These are phyloP conservation scores for Quercus engelmannii DNA, from an alignment of 306 rosid species.

Conservation along the genomic window DNA sequence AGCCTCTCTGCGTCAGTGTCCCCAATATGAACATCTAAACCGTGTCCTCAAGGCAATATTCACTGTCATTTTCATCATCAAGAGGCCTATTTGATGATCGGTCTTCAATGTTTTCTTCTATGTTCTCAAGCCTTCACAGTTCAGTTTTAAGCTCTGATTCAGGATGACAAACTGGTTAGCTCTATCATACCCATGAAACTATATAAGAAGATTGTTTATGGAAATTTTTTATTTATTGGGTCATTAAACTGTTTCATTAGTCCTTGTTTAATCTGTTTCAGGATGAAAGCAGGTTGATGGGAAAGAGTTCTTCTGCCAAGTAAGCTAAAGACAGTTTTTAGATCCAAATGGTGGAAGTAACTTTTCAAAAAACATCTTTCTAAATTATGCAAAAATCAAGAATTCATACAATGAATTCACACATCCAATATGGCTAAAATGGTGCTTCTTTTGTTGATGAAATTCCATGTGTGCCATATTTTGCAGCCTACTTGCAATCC, in stretches of 20 bases:
- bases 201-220: conserved; percentile 9
- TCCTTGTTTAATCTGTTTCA: conserved; percentile 25
- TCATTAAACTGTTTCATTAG: neutral
- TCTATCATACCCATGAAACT: neutral
- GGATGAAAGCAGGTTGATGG: conserved; percentile 87
- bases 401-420: neutral
- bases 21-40: conserved; percentile 71
- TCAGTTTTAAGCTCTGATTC: conserved; percentile 46
- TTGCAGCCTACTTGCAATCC: neutral
- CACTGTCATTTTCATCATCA: conserved; percentile 63
- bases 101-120: conserved; percentile 43
- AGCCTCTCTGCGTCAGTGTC: conserved; percentile 60
- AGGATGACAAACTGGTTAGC: conserved; percentile 58
- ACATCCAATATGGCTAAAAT: neutral
- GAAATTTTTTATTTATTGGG: neutral
- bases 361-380: too few species aligned
- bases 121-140: conserved; percentile 31
- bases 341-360: too few species aligned
- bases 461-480: neutral
- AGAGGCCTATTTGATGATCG: conserved; percentile 65
- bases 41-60: conserved; percentile 74
- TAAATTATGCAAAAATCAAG: neutral
- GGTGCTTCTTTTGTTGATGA: neutral
- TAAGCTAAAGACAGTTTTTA: conserved; percentile 52
- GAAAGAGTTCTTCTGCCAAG: conserved; percentile 95